Evolutionary conservation across 2,329 filamentous ascomycete species (phyloP).

Genomic region (Aspergillus neoniger): DNA sequence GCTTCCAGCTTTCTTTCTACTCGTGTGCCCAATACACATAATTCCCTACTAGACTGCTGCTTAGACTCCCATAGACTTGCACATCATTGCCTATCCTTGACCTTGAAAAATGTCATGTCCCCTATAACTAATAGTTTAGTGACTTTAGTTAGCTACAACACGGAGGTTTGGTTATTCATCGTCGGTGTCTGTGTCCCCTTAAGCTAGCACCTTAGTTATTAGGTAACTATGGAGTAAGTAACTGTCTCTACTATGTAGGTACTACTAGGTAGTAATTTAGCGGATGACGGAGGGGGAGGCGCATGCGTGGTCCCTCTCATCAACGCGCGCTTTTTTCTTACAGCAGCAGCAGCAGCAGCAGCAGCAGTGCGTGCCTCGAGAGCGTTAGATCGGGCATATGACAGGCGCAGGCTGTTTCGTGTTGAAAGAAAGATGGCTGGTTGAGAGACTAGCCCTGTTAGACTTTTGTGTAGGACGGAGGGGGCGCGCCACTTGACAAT

Average conservation of each 20-base stretch:
- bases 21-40: conserved; percentile 2
- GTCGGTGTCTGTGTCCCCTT: background rate
- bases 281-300: background rate
- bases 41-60: conserved; percentile 8
- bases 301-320: background rate
- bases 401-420: conserved; percentile 1
- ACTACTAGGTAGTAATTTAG: no score
- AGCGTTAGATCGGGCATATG: conserved; percentile 2
- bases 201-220: background rate
- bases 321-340: no score
- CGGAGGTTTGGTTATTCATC: background rate
- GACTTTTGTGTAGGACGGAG: background rate
- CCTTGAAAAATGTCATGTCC: conserved; percentile 1
- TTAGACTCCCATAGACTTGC: conserved; percentile 10
- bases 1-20: background rate
- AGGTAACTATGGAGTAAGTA: no score
- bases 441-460: background rate
- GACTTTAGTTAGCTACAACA: no score
- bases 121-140: background rate
- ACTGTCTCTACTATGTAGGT: no score
- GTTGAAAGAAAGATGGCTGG: background rate
- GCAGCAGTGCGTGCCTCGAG: background rate
- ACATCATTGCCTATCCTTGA: conserved; percentile 5
- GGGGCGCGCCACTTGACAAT: background rate
- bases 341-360: no score